Evolutionary conservation across 768 basidiomycete species (phyloP), one percentile per base, ranked within the genome.

Genomic region (Amanita thiersii): DNA sequence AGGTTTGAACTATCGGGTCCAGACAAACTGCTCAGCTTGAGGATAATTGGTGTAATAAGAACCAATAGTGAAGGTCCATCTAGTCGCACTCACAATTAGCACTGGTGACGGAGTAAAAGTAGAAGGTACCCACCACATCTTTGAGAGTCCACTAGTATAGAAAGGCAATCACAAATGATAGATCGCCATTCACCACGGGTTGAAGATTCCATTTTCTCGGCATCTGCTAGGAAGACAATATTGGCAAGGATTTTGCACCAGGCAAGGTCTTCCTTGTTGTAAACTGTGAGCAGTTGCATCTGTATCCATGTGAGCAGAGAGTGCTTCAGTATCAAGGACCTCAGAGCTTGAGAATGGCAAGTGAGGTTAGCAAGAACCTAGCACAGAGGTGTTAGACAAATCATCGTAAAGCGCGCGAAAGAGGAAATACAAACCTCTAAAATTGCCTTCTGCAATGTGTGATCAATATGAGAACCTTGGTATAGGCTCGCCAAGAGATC

Each of bases 401-500:
- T 30, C 37, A 31, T 8, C 17, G 9, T 17, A 11, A 1, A 5
- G 24, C 5, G 24, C 8, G 39, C 12, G 2, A 17, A 30, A 20
- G 26, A 4, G 10, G n/a, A 33, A 21, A 8, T 6, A 62, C 69
- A 21, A 47, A 83, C 86, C 69, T 86, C 86, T 3, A 90, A 57
- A 25, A 89, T 76, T 2, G 73, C 69, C 32, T 63, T 62, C 11
- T 82, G 68, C 47, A 86, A 52, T 1, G 63, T 39, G 0, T 53
- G 45, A 43, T 90, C 86, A 2, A 62, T 59, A 32, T 64, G 57
- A 0, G 76, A 75, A 45, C 79, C 77, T 48, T 88, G 82, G 60
- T 81, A 91, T 37, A 92, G 56, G 45, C 85, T 88, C 1, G 89
- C 83, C 2, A 94, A 60, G 20, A 94, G 64, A 47, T 90, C 88